Conservation (phyloP, 352 stramenopile genomes). For the Elongisporangium anandrum region DNA sequence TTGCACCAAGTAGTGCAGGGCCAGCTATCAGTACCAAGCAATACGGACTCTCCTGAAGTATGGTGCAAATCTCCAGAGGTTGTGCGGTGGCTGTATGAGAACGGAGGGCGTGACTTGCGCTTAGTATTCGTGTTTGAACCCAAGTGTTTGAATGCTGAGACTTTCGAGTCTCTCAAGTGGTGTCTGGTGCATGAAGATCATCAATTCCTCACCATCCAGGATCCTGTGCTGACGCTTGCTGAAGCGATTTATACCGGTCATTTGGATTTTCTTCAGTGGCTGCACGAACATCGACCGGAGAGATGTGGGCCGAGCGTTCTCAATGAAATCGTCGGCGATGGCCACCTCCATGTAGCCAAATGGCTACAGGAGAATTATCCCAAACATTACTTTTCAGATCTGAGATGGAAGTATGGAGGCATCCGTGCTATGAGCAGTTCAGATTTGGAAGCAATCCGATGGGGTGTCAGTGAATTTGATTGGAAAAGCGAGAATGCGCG, state of each 20-base stretch:
- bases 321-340: background rate
- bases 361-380: background rate
- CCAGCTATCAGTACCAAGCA: background rate
- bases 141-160: background rate
- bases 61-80: background rate
- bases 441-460: background rate
- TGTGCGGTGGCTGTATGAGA: background rate
- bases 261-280: background rate
- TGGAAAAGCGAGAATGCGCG: background rate
- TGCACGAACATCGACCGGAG: background rate
- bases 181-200: background rate
- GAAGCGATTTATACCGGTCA: background rate
- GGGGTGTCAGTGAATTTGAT: background rate
- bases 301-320: background rate
- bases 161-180: background rate
- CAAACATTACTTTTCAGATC: background rate
- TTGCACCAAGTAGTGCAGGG: background rate
- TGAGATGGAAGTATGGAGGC: background rate
- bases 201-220: background rate
- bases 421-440: background rate
- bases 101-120: background rate
- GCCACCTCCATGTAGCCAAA: background rate
- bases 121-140: background rate
- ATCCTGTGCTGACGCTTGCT: background rate
- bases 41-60: background rate